These are phyloP conservation scores for Anethum foeniculum DNA, from an alignment of 140 eudicot species.

Conservation along the genomic window DNA sequence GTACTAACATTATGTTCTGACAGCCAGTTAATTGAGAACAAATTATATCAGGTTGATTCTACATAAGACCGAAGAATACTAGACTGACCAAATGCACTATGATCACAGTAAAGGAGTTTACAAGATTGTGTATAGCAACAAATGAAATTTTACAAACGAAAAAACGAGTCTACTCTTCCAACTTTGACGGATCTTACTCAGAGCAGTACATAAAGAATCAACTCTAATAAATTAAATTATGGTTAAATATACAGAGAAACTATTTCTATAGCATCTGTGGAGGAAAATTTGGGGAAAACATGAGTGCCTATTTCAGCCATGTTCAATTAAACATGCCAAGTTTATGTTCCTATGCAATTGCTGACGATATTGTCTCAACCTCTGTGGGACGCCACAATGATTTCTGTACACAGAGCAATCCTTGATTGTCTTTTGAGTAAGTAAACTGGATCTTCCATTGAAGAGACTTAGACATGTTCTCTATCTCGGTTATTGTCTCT, in stretches of 20 bases:
- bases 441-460: constrained; percentile 38
- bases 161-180: neutral
- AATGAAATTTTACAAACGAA: neutral
- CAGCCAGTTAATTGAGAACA: neutral
- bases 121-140: neutral
- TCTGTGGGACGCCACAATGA: constrained; percentile 56
- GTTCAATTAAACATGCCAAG: neutral
- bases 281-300: neutral
- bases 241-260: neutral
- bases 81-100: neutral
- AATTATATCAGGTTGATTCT: neutral
- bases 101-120: neutral
- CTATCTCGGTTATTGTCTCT: constrained; percentile 43
- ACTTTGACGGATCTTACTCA: neutral
- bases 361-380: constrained; percentile 25
- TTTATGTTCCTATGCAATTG: constrained; percentile 9
- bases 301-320: neutral
- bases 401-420: constrained; percentile 44
- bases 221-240: neutral
- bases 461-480: constrained; percentile 46
- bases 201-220: constrained; percentile 7
- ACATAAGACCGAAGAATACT: neutral
- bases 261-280: constrained; percentile 1
- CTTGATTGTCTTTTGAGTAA: constrained; percentile 43
- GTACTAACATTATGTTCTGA: no score